Percentiles rank a stretch among this genome's conserved stretches.
Conservation (phyloP, 352 stramenopile species). For the Phytophthora megakarya region DNA sequence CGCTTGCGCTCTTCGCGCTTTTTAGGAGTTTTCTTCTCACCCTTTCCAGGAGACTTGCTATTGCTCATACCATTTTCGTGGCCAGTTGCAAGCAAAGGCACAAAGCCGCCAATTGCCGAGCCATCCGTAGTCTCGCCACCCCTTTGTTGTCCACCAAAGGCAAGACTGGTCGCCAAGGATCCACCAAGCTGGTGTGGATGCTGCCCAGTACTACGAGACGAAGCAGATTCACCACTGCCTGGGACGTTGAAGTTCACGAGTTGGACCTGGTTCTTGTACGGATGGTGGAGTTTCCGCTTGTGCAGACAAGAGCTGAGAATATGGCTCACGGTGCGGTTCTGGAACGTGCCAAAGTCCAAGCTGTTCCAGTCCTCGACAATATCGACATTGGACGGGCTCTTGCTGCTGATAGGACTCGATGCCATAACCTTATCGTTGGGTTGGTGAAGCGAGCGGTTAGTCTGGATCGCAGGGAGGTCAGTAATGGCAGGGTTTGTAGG, state of each 20-base stretch:
- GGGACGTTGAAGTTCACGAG: constrained; percentile 84
- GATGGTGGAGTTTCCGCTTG: constrained; percentile 82
- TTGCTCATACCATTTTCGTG: constrained; percentile 33
- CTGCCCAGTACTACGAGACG: constrained; percentile 1
- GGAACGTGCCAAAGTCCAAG: constrained; percentile 80
- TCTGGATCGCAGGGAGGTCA: constrained; percentile 29
- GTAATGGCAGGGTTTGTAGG: constrained; percentile 23
- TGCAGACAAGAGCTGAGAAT: constrained; percentile 84
- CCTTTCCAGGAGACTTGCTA: constrained; percentile 38
- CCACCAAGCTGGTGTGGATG: constrained; percentile 46
- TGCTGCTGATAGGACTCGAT: constrained; percentile 58
- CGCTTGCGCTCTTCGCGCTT: constrained; percentile 70
- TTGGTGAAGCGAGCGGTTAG: constrained; percentile 23
- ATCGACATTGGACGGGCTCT: constrained; percentile 79
- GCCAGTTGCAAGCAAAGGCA: constrained; percentile 36
- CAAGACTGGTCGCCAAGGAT: constrained; percentile 60
- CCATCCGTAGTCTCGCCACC: constrained; percentile 22
- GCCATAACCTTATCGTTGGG: constrained; percentile 50
- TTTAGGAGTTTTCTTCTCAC: constrained; percentile 63
- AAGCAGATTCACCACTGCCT: constrained; percentile 24
- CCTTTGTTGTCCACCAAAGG: constrained; percentile 49
- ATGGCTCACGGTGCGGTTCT: constrained; percentile 85
- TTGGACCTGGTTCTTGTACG: constrained; percentile 87
- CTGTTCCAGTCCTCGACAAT: constrained; percentile 82
- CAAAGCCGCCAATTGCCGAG: constrained; percentile 34